phyloP scores from a whole-genome alignment of 2,329 filamentous ascomycete species.

The Clarireedia monteithiana region DNA sequence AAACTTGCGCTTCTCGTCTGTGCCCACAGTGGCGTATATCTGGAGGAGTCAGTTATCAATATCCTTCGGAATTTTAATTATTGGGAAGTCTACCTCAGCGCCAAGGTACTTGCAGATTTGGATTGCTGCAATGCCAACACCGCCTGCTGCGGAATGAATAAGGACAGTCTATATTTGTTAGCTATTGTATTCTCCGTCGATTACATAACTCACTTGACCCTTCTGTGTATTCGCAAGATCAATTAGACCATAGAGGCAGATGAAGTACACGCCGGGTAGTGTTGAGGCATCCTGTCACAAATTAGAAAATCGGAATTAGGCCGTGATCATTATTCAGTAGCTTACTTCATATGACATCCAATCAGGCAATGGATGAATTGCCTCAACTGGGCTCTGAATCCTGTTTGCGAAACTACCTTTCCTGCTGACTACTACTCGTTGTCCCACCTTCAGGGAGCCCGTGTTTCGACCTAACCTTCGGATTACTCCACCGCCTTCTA shows the following conservation, averaged over 20 bases:
- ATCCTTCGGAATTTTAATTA: background rate
- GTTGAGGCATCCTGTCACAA: conserved; percentile 29
- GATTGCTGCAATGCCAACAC: conserved; percentile 28
- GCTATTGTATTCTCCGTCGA: too few species aligned
- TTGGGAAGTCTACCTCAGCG: conserved; percentile 24
- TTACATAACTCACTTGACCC: conserved; percentile 10
- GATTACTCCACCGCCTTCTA: conserved; percentile 27
- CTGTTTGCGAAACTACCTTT: conserved; percentile 10
- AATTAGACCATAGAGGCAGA: conserved; percentile 12
- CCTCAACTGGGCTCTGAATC: background rate
- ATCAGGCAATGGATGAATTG: conserved; percentile 30
- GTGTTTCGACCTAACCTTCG: conserved; percentile 19
- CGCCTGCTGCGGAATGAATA: conserved; percentile 27
- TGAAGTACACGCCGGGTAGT: conserved; percentile 30
- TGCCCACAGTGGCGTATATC: conserved; percentile 25
- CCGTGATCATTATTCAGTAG: background rate
- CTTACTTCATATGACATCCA: conserved; percentile 29
- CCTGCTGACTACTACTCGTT: conserved; percentile 17
- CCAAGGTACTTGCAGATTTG: conserved; percentile 24
- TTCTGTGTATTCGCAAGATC: conserved; percentile 5
- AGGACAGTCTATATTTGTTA: conserved; percentile 17
- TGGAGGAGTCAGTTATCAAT: background rate
- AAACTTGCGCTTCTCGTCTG: background rate
- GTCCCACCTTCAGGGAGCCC: conserved; percentile 23
- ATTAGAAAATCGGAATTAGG: background rate